These are phyloP conservation scores for Cnidoscolus chayamansa DNA, from an alignment of 441 rosid genomes.

Conservation along the genomic window DNA sequence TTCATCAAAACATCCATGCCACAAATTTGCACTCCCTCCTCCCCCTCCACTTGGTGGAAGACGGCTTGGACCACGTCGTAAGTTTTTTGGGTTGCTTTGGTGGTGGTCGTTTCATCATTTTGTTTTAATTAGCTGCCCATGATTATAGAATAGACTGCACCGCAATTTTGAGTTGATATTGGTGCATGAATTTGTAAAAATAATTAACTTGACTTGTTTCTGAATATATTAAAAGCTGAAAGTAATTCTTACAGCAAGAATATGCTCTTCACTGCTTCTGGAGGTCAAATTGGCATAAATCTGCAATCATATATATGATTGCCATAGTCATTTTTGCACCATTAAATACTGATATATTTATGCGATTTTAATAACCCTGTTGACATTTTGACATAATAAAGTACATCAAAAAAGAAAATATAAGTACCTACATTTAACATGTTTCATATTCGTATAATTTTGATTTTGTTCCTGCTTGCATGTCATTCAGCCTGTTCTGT, in stretches of 20 bases:
- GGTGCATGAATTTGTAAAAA: background rate
- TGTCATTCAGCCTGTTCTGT: slow-evolving; percentile 70
- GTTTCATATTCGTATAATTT: slow-evolving; percentile 10
- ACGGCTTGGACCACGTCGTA: slow-evolving; percentile 81
- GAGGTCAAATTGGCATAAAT: no score
- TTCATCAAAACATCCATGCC: slow-evolving; percentile 46
- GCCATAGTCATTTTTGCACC: background rate
- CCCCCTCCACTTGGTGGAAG: slow-evolving; percentile 69
- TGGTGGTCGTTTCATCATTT: slow-evolving; percentile 2
- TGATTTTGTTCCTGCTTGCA: slow-evolving; percentile 20
- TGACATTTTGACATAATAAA: background rate
- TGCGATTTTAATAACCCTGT: background rate
- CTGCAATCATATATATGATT: no score
- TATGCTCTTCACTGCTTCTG: no score
- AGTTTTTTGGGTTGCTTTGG: slow-evolving; percentile 28
- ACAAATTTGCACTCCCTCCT: slow-evolving; percentile 68
- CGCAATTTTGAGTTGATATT: background rate
- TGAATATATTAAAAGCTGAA: no score
- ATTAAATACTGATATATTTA: background rate
- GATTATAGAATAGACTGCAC: background rate
- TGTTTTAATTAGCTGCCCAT: background rate
- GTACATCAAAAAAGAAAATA: background rate
- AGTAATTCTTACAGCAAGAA: background rate
- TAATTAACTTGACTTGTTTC: background rate
- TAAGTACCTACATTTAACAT: slow-evolving; percentile 10